These are phyloP conservation scores for Colletotrichum zoysiae DNA, from an alignment of 2,329 filamentous ascomycete species.

Conservation along the genomic window DNA sequence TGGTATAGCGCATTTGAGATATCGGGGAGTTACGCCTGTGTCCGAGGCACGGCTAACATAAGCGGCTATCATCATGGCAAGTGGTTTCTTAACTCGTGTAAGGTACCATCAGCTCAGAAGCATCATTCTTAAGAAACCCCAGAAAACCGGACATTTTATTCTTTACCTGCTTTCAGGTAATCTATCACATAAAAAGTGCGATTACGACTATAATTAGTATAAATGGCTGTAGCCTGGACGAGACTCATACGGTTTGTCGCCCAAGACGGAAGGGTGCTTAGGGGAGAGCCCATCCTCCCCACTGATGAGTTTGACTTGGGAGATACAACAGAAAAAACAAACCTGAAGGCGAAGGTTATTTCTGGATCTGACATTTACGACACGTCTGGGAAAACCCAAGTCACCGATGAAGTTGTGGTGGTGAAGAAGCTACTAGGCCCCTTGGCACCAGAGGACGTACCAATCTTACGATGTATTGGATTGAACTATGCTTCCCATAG, in stretches of 20 bases:
- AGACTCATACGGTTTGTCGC: slow-evolving; percentile 67
- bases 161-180: too few relatives aligned
- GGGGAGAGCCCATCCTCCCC: slow-evolving; percentile 65
- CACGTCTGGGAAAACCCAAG: slow-evolving; percentile 57
- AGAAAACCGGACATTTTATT: neutral
- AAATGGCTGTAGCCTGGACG: slow-evolving; percentile 59
- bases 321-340: slow-evolving; percentile 58
- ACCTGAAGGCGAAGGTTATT: slow-evolving; percentile 65
- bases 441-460: slow-evolving; percentile 62
- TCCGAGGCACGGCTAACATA: neutral
- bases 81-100: too few relatives aligned
- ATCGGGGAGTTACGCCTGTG: slow-evolving; percentile 10
- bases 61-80: neutral
- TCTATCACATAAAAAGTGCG: neutral
- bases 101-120: too few relatives aligned
- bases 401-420: slow-evolving; percentile 66
- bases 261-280: slow-evolving; percentile 61
- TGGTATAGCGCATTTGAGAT: neutral
- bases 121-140: neutral
- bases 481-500: slow-evolving; percentile 72
- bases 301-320: slow-evolving; percentile 62
- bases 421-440: slow-evolving; percentile 68
- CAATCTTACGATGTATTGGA: slow-evolving; percentile 69
- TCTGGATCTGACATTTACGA: slow-evolving; percentile 63
- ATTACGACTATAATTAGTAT: neutral